Evolutionary conservation across 2,329 filamentous ascomycete genomes (phyloP).

Genomic region (Penicillium sp.): DNA sequence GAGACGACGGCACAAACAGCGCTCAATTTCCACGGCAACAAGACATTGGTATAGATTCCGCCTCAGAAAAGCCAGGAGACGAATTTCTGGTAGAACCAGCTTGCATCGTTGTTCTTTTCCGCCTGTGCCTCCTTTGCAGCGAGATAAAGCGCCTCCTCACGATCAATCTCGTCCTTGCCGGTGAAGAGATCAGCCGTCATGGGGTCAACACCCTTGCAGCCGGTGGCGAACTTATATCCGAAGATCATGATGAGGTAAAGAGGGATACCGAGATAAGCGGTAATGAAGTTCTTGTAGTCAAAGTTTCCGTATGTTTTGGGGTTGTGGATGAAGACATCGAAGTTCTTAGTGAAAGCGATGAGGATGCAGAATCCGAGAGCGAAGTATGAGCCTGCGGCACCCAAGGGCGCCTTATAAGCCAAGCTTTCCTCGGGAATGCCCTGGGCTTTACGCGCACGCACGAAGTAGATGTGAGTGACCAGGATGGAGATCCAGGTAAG

Average conservation of each 20-base stretch:
- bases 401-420: slow-evolving; percentile 68
- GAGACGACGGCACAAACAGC: background rate
- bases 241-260: slow-evolving; percentile 68
- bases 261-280: slow-evolving; percentile 73
- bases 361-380: slow-evolving; percentile 69
- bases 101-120: slow-evolving; percentile 36
- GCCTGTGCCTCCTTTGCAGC: slow-evolving; percentile 50
- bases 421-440: slow-evolving; percentile 55
- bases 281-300: slow-evolving; percentile 74
- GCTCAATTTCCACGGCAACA: background rate
- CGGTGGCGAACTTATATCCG: slow-evolving; percentile 62
- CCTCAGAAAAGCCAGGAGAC: slow-evolving; percentile 60
- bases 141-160: slow-evolving; percentile 68
- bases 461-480: slow-evolving; percentile 65
- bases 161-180: slow-evolving; percentile 70
- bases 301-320: slow-evolving; percentile 53
- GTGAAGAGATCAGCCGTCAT: slow-evolving; percentile 66
- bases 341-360: slow-evolving; percentile 81
- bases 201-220: slow-evolving; percentile 55
- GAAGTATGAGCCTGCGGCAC: slow-evolving; percentile 65
- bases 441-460: slow-evolving; percentile 62
- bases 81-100: slow-evolving; percentile 59
- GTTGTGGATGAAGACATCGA: slow-evolving; percentile 62
- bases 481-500: slow-evolving; percentile 68
- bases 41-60: background rate